phyloP scores from a whole-genome alignment of 2,329 filamentous ascomycete genomes.

The Triangularia verruculosa region DNA sequence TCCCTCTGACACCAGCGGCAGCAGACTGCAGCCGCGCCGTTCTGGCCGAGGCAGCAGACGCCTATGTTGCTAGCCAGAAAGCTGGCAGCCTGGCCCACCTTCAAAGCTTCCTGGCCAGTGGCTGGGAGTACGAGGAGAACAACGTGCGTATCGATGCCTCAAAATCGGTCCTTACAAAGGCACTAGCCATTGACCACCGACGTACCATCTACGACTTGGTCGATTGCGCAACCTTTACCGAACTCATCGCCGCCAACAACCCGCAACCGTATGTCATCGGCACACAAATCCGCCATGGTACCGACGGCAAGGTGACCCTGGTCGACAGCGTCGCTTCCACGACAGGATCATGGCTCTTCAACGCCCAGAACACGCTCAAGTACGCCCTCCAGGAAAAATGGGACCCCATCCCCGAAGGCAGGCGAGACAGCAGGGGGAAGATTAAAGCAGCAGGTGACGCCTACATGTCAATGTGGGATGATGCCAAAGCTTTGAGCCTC shows the following conservation, averaged over 20 bases:
- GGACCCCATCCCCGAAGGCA: conserved; percentile 30
- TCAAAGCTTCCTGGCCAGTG: conserved; percentile 10
- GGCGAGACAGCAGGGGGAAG: conserved; percentile 29
- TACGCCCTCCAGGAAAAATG: conserved; percentile 34
- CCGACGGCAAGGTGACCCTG: conserved; percentile 23
- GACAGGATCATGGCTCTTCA: conserved; percentile 37
- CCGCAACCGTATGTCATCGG: conserved; percentile 38
- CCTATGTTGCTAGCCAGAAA: conserved; percentile 25
- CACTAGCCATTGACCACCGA: conserved; percentile 34
- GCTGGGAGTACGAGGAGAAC: conserved; percentile 34
- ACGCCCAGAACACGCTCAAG: conserved; percentile 35
- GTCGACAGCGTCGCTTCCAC: conserved; percentile 36
- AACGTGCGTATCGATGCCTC: conserved; percentile 25
- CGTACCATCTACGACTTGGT: conserved; percentile 35
- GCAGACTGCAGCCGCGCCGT: conserved; percentile 16
- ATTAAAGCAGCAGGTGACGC: conserved; percentile 36
- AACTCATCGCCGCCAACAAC: conserved; percentile 36
- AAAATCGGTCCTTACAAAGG: conserved; percentile 30
- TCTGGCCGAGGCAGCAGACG: conserved; percentile 24
- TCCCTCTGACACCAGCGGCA: background rate
- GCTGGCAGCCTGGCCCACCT: conserved; percentile 20
- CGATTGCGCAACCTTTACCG: conserved; percentile 40
- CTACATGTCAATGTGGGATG: conserved; percentile 37
- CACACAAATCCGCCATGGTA: conserved; percentile 35
- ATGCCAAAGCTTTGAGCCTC: conserved; percentile 28